Conservation (phyloP, 176 grass and related monocot species). For the Oryza glumipatula region DNA sequence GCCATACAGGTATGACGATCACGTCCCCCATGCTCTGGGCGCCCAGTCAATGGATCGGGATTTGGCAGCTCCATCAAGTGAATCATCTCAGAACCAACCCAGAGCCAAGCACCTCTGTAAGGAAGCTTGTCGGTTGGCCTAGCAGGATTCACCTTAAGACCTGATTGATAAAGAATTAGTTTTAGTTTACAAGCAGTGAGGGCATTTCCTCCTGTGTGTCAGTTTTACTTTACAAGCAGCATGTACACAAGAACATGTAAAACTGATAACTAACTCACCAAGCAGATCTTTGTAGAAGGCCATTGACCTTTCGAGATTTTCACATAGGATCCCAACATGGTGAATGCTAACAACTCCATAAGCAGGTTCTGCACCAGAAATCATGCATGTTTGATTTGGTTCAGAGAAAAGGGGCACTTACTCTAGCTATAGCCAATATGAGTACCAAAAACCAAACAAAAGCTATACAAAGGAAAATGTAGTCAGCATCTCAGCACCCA, state of each 20-base stretch:
- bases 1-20: constrained; percentile 68
- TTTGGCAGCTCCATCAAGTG: constrained; percentile 84
- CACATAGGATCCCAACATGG: constrained; percentile 92
- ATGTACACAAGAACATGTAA: constrained; percentile 1
- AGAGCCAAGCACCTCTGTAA: constrained; percentile 92
- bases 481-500: background rate
- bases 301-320: constrained; percentile 91
- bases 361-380: constrained; percentile 53
- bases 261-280: constrained; percentile 51
- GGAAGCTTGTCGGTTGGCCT: constrained; percentile 90
- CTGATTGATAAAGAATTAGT: constrained; percentile 50
- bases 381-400: constrained; percentile 25
- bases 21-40: constrained; percentile 87
- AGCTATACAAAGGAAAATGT: background rate
- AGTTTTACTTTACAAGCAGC: constrained; percentile 26
- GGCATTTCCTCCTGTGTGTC: background rate
- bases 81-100: constrained; percentile 91
- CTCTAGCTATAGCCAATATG: background rate
- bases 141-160: constrained; percentile 85
- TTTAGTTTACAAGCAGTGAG: constrained; percentile 31
- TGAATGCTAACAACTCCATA: constrained; percentile 95
- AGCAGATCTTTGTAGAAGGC: constrained; percentile 91
- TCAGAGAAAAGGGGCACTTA: background rate
- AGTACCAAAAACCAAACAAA: background rate
- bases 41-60: constrained; percentile 86